Evolutionary conservation across 768 basidiomycete species (phyloP).

Genomic region (Gautieria morchelliformis): DNA sequence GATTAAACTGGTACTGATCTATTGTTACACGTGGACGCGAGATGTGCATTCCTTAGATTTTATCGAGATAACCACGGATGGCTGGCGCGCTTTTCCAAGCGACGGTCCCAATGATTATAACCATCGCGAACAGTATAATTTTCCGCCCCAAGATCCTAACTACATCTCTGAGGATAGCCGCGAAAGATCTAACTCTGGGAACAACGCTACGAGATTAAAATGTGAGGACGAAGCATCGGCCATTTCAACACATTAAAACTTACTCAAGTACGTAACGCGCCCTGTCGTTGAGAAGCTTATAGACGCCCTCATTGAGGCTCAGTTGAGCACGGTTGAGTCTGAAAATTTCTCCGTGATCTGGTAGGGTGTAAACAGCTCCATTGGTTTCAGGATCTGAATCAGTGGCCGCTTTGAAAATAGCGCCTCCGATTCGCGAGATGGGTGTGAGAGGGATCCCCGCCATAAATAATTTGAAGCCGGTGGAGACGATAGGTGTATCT

Average conservation of each 20-base stretch:
- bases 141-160: background rate
- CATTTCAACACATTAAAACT: background rate
- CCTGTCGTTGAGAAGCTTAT: slow-evolving; percentile 35
- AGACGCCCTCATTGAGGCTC: slow-evolving; percentile 41
- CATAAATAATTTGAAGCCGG: slow-evolving; percentile 30
- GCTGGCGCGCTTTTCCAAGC: background rate
- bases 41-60: background rate
- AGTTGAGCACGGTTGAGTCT: slow-evolving; percentile 30
- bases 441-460: slow-evolving; percentile 42
- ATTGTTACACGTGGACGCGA: background rate
- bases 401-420: slow-evolving; percentile 43
- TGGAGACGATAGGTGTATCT: slow-evolving; percentile 40
- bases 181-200: background rate
- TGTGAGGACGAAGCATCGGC: background rate
- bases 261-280: background rate
- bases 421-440: slow-evolving; percentile 37
- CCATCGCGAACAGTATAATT: background rate
- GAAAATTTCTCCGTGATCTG: slow-evolving; percentile 42
- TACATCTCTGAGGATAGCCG: background rate
- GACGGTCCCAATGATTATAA: background rate
- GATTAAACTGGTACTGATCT: background rate
- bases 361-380: slow-evolving; percentile 38
- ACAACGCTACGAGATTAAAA: background rate
- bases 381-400: slow-evolving; percentile 34
- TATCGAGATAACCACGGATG: background rate